These are phyloP conservation scores for Saturnispora sanitii DNA, from an alignment of 805 yeast genomes.

Conservation along the genomic window DNA sequence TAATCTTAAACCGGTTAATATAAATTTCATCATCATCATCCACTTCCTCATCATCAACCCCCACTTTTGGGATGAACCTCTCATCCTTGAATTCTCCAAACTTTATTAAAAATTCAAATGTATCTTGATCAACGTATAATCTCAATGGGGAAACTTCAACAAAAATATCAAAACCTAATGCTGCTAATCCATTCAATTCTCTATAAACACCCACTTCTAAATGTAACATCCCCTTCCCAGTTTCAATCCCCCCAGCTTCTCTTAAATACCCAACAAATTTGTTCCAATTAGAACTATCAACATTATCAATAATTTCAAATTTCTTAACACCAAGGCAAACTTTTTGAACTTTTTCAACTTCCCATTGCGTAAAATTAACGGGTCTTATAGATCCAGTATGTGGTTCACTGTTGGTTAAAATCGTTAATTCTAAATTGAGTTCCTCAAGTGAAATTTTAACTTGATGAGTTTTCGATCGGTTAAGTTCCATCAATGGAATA, in stretches of 20 bases:
- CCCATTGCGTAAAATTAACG: slow-evolving; percentile 19
- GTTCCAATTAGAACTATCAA: slow-evolving; percentile 86
- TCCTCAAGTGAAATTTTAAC: slow-evolving; percentile 45
- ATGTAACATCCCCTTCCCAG: slow-evolving; percentile 53
- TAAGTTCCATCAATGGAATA: slow-evolving; percentile 44
- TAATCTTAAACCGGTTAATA: slow-evolving; percentile 58
- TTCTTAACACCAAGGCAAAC: slow-evolving; percentile 42
- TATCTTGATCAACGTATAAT: slow-evolving; percentile 86
- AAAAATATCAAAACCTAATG: slow-evolving; percentile 52
- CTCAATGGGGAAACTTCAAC: slow-evolving; percentile 62
- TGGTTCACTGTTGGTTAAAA: slow-evolving; percentile 34
- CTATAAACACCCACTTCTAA: slow-evolving; percentile 47
- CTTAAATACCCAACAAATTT: slow-evolving; percentile 64
- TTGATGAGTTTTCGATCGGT: slow-evolving; percentile 56
- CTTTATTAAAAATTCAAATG: slow-evolving; percentile 71
- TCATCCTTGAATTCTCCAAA: slow-evolving; percentile 73
- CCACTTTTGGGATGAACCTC: slow-evolving; percentile 54
- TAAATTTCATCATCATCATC: slow-evolving; percentile 58
- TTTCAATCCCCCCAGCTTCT: slow-evolving; percentile 61
- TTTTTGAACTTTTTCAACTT: slow-evolving; percentile 38
- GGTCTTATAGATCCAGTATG: slow-evolving; percentile 20
- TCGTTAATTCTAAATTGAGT: slow-evolving; percentile 37
- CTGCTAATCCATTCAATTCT: slow-evolving; percentile 55
- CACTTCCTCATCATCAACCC: too few relatives aligned
- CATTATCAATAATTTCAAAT: slow-evolving; percentile 61